phyloP scores from a whole-genome alignment of 306 rosid species.

The Sicyos baderoa region DNA sequence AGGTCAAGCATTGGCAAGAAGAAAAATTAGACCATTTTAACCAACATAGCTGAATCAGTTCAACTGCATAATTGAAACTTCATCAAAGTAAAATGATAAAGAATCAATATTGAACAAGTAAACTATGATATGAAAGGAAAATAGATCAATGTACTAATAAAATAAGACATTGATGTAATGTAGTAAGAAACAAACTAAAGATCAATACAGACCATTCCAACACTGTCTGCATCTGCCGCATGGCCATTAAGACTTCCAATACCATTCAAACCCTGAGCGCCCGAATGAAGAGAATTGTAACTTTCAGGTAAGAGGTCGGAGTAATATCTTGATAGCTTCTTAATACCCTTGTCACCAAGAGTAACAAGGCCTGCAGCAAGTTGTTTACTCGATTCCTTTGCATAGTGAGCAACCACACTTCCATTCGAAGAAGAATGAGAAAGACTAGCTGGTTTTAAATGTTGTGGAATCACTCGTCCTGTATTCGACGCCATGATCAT shows the following conservation, averaged over 20 bases:
- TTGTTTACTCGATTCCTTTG: constrained; percentile 94
- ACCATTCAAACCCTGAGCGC: constrained; percentile 42
- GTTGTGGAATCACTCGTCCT: constrained; percentile 68
- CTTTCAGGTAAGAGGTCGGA: constrained; percentile 63
- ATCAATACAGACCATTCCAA: constrained; percentile 70
- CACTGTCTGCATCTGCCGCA: constrained; percentile 48
- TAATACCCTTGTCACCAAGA: constrained; percentile 89
- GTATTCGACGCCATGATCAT: constrained; percentile 42
- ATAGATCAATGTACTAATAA: too few species aligned
- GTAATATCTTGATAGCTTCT: constrained; percentile 79
- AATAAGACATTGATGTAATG: too few species aligned
- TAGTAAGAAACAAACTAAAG: constrained; percentile 15
- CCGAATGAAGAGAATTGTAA: constrained; percentile 45
- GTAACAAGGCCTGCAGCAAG: constrained; percentile 82
- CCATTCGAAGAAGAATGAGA: constrained; percentile 76
- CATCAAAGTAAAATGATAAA: background rate
- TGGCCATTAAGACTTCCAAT: constrained; percentile 52
- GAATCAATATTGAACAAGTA: too few species aligned
- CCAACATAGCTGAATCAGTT: background rate
- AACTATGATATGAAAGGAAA: too few species aligned
- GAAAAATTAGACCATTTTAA: background rate
- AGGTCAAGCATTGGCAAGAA: background rate
- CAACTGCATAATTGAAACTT: background rate
- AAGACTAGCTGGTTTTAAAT: constrained; percentile 54
- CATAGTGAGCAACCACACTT: constrained; percentile 83